A percentile compares a stretch with the other conserved stretches of the same genome.
phyloP scores from a whole-genome alignment of 177 flowering plant genomes.

The Vitis hybrid region DNA sequence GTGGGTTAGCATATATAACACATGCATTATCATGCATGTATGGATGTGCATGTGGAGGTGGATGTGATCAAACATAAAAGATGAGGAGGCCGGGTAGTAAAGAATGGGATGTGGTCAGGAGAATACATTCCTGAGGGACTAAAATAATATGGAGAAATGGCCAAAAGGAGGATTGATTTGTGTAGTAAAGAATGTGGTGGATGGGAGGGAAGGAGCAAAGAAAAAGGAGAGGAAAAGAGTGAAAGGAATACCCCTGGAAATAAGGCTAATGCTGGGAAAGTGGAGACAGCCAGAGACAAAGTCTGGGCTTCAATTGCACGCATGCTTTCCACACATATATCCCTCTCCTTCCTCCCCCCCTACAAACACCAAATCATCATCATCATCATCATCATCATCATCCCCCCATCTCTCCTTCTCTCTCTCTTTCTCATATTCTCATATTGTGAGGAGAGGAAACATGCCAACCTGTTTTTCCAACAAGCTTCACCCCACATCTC shows the following conservation, averaged over 20 bases:
- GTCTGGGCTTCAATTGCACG: constrained; percentile 37
- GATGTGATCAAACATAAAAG: no score
- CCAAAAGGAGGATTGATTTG: background rate
- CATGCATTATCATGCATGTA: no score
- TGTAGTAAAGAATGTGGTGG: constrained; percentile 13
- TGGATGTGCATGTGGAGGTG: no score
- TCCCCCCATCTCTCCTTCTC: background rate
- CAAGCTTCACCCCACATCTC: constrained; percentile 20
- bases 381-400: background rate
- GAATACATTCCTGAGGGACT: no score
- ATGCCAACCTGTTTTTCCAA: constrained; percentile 36
- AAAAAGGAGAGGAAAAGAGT: constrained; percentile 6
- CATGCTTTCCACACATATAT: constrained; percentile 30
- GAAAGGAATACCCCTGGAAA: constrained; percentile 23
- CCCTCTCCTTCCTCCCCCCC: constrained; percentile 1
- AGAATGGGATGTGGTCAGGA: no score
- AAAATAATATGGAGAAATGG: no score
- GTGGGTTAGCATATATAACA: no score
- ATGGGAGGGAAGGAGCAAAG: background rate
- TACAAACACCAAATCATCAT: no score
- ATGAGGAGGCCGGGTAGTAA: no score
- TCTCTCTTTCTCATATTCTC: background rate
- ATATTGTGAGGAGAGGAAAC: background rate
- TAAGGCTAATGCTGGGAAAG: constrained; percentile 37
- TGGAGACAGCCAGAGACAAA: constrained; percentile 38